Evolutionary conservation across 1,139 yeast species (phyloP), one percentile per base, ranked within the genome.

Genomic region (Protomyces macrosporus): DNA sequence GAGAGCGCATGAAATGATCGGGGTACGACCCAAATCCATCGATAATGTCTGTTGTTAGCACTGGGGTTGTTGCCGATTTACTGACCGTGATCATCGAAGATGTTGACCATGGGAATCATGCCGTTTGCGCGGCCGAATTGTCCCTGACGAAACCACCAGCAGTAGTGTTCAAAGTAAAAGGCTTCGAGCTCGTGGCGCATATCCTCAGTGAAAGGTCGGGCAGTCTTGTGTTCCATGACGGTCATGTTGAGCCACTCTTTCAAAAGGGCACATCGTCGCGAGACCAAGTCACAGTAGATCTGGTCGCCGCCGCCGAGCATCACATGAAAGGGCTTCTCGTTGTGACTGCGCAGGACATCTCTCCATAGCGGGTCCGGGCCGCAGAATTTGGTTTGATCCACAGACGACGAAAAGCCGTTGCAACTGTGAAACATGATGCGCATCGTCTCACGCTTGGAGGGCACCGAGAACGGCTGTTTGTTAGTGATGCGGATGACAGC

Each of bases 251-350:
- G 75, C 97, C 97, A 91, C 51, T 82, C 74, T 67, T 80, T 76
- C 69, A 87, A 81, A 42, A 79, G 77, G 55, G 79, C 71, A 63
- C 72, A 65, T 7, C 66, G 65, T 6, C 69, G 71, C 72, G 86
- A 88, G 69, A 93, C 84, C 2, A 90, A 80, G 75, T 93, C 98
- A 65, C 91, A 85, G 74, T 93, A 93, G 62, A 93, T 82, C 76
- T 93, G 98, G 74, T 93, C 98, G 40, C 98, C 98, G 58, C 98
- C 98, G 30, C 98, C 98, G 52, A 91, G 78, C 96, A 91, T 90
- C 4, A 90, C 97, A 73, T 93, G 97, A 76, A 88, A 90, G 57
- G 86, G 91, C 54, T 79, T 75, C 16, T 71, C 65, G 6, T 72
- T 68, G 72, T 90, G 96, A 68, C 84, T 84, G 36, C 81, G 78